Evolutionary conservation across 2,329 filamentous ascomycete species (phyloP).

Genomic region (Ilyonectria robusta): DNA sequence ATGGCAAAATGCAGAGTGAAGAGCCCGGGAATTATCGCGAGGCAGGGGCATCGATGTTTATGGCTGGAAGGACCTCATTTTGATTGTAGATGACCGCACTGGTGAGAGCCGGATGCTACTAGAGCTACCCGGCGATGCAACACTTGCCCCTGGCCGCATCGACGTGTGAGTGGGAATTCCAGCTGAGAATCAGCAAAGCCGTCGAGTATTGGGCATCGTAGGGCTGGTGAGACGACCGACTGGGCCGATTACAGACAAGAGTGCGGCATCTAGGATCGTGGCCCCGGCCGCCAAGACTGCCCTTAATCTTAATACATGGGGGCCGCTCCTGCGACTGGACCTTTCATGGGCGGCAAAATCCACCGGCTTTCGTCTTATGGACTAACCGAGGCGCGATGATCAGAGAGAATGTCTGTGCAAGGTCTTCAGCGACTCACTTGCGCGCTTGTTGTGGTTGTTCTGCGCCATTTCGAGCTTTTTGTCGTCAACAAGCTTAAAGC

Average conservation of each 20-base stretch:
- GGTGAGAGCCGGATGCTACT: background rate
- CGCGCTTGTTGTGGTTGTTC: background rate
- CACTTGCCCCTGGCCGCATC: background rate
- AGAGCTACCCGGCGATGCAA: slow-evolving; percentile 3
- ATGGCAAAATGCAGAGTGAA: background rate
- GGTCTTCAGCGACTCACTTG: background rate
- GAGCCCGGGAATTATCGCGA: background rate
- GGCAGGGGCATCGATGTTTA: slow-evolving; percentile 8
- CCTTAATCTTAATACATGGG: slow-evolving; percentile 25
- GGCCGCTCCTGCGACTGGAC: background rate
- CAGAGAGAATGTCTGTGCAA: background rate
- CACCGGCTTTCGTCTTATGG: slow-evolving; percentile 6
- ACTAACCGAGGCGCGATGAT: background rate
- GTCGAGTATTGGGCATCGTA: slow-evolving; percentile 5
- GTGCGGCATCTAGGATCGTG: slow-evolving; percentile 13
- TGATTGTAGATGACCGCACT: slow-evolving; percentile 6
- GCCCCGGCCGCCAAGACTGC: slow-evolving; percentile 18
- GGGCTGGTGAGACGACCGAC: background rate
- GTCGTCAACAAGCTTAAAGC: slow-evolving; percentile 3
- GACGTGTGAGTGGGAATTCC: background rate
- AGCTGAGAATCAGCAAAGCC: background rate
- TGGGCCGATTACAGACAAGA: background rate
- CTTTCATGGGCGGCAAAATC: slow-evolving; percentile 4
- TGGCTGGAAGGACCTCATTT: slow-evolving; percentile 5
- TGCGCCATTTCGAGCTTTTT: background rate